Percentiles rank a stretch among this genome's conserved stretches.
Conservation (phyloP, 768 basidiomycete species). For the Rhizopogon vesiculosus region DNA sequence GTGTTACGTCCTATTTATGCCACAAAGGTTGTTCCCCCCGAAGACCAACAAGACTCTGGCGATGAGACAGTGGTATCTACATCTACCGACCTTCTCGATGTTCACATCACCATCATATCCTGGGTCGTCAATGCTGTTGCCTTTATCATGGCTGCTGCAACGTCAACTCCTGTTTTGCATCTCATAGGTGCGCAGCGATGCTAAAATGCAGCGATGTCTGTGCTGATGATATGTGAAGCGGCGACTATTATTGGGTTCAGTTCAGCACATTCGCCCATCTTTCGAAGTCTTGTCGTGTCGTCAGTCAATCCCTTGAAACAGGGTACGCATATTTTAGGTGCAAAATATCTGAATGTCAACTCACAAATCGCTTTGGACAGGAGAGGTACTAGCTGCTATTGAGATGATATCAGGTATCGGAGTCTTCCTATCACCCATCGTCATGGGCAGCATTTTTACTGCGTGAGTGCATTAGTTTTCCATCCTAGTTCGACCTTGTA, state of each 20-base stretch:
- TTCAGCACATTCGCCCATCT: constrained; percentile 12
- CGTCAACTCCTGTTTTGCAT: constrained; percentile 3
- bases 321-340: constrained; percentile 9
- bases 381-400: constrained; percentile 24
- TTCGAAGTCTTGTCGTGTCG: constrained; percentile 20
- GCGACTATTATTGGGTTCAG: constrained; percentile 13
- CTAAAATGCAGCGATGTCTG: too few relatives aligned
- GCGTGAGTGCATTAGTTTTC: constrained; percentile 4
- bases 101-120: constrained; percentile 20
- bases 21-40: background rate
- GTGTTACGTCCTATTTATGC: constrained; percentile 23
- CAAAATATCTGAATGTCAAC: too few relatives aligned
- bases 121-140: constrained; percentile 12
- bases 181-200: constrained; percentile 11
- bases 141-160: constrained; percentile 10
- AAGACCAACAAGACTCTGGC: background rate
- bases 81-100: constrained; percentile 24
- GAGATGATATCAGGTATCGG: constrained; percentile 21
- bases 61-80: background rate
- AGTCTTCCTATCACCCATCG: constrained; percentile 18
- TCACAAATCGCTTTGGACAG: constrained; percentile 5
- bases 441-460: constrained; percentile 26
- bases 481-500: background rate
- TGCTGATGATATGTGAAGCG: constrained; percentile 9
- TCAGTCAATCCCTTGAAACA: constrained; percentile 25